A percentile compares a stretch with the other conserved stretches of the same genome.
Evolutionary conservation across 768 basidiomycete species (phyloP).

Genomic region (Auriscalpium microsporum): DNA sequence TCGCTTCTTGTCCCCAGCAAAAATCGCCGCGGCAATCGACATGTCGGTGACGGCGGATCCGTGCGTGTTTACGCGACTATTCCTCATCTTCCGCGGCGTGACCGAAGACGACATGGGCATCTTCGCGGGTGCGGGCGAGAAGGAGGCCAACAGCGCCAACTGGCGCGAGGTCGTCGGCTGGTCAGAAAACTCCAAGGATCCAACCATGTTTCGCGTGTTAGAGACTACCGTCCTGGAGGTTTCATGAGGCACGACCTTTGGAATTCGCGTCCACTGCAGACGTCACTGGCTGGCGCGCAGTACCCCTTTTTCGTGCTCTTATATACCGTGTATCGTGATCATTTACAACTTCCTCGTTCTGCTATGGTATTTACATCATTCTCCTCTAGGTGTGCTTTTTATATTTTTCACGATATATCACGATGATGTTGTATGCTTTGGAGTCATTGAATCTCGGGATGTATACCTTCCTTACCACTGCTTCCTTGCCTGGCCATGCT

Average conservation of each 20-base stretch:
- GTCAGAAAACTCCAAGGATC: slow-evolving; percentile 74
- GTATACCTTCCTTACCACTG: neutral
- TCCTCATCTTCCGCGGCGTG: slow-evolving; percentile 80
- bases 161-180: slow-evolving; percentile 78
- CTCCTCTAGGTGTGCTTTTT: neutral
- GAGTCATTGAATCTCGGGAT: too few relatives aligned
- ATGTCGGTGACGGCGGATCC: slow-evolving; percentile 76
- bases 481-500: slow-evolving; percentile 1
- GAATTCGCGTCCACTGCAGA: neutral
- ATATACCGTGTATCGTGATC: neutral
- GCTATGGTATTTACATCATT: too few relatives aligned
- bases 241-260: slow-evolving; percentile 23
- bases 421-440: neutral
- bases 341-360: neutral
- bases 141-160: slow-evolving; percentile 73
- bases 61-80: slow-evolving; percentile 75
- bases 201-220: slow-evolving; percentile 64
- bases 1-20: slow-evolving; percentile 73
- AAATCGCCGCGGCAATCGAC: slow-evolving; percentile 80
- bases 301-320: neutral
- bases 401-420: neutral
- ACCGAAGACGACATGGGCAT: slow-evolving; percentile 69
- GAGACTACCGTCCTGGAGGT: slow-evolving; percentile 77
- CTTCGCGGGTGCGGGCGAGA: slow-evolving; percentile 75
- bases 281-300: neutral